Evolutionary conservation across 257 asterid species (phyloP), one percentile per base, ranked within the genome.

Genomic region (Solanum chaucha): DNA sequence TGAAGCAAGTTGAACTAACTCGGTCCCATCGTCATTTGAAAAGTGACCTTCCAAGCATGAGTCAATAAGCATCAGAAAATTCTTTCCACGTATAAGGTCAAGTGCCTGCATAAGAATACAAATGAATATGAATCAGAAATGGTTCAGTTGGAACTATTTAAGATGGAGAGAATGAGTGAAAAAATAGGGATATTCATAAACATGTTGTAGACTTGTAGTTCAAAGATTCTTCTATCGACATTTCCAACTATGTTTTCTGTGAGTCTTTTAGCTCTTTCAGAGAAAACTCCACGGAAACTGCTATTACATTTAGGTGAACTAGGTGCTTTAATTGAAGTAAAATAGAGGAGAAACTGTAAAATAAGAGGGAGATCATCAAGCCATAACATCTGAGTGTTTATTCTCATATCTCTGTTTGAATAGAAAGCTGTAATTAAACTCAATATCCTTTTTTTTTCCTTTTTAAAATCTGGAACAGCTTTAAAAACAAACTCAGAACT

Each of bases 11-110:
- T 83, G 88, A 61, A 92, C 90, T 73, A 92, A 65, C 82, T 90
- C 90, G 5, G 86, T 87, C 14, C 91, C 92, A 58, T 92, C 94
- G 35, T 89, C 94, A 71, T 88, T 88, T 87, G 92, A 90, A 84
- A 87, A 87, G 51, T 91, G 92, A 46, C 93, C 93, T 84, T 89
- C 94, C 86, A 92, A 90, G 74, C 92, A 87, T 36, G 94, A 92
- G 83, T 92, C 94, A 88, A 92, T 88, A 86, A 92, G 88, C 89
- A 88, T 89, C 84, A 87, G 88, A 65, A 87, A 85, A 48, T 80
- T 92, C 86, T 92, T 90, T 74, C 92, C 92, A 32, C 90, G 91
- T 72, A 90, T 91, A 88, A 92, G 86, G 87, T 92, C 94, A 58
- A 92, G 92, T 22, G 94, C 94, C 94, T 90, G 84, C n/a, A 88